phyloP scores from a whole-genome alignment of 1,139 yeast species.

The Geotrichum siamense region DNA sequence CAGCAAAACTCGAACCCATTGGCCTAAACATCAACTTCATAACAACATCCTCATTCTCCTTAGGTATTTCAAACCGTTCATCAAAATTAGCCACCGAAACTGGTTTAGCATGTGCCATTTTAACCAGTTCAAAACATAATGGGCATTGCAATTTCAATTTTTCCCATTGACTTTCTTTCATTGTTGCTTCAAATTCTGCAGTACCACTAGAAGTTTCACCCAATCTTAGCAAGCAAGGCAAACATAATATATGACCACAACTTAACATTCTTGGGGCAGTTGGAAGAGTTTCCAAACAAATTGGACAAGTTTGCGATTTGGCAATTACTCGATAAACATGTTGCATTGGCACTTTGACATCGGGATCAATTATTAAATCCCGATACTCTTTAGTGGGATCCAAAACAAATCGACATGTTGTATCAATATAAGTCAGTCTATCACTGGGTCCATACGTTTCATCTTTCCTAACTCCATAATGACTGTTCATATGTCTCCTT shows the following conservation, averaged over 20 bases:
- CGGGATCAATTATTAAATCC: slow-evolving; percentile 63
- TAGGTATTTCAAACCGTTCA: slow-evolving; percentile 55
- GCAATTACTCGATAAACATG: slow-evolving; percentile 68
- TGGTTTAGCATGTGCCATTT: slow-evolving; percentile 56
- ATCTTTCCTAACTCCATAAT: slow-evolving; percentile 3
- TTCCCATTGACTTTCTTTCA: neutral
- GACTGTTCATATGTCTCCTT: slow-evolving; percentile 3
- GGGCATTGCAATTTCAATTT: slow-evolving; percentile 55
- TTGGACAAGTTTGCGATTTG: slow-evolving; percentile 76
- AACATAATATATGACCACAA: slow-evolving; percentile 91
- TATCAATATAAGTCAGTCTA: slow-evolving; percentile 74
- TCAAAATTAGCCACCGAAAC: slow-evolving; percentile 54
- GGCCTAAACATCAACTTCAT: slow-evolving; percentile 70
- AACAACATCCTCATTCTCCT: slow-evolving; percentile 50
- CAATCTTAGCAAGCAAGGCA: slow-evolving; percentile 69
- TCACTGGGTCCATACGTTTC: slow-evolving; percentile 35
- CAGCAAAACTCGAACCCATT: slow-evolving; percentile 45
- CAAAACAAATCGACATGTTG: slow-evolving; percentile 76
- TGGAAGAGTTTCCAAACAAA: slow-evolving; percentile 76
- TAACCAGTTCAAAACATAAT: slow-evolving; percentile 63
- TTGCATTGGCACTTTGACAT: slow-evolving; percentile 55
- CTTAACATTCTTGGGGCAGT: slow-evolving; percentile 91
- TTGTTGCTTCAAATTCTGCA: slow-evolving; percentile 20
- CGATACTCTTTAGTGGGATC: slow-evolving; percentile 48
- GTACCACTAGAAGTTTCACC: slow-evolving; percentile 49